phyloP scores from a whole-genome alignment of 1,139 yeast species.

The Saccharomyces uvarum region DNA sequence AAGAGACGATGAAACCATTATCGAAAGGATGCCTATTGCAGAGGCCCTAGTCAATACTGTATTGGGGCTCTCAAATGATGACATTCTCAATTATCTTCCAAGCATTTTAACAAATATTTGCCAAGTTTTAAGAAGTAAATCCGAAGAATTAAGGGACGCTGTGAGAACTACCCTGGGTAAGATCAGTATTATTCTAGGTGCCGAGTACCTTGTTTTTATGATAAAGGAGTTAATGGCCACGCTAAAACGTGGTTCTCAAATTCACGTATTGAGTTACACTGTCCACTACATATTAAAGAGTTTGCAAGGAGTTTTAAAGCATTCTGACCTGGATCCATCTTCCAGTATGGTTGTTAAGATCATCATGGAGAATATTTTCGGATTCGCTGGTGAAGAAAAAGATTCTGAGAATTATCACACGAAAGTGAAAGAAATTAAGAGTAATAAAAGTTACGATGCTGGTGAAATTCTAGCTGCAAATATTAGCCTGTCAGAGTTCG shows the following conservation, averaged over 20 bases:
- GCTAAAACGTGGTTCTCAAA: conserved; percentile 81
- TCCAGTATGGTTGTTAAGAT: conserved; percentile 55
- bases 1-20: conserved; percentile 72
- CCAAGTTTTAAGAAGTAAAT: conserved; percentile 78
- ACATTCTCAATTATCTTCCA: conserved; percentile 57
- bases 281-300: conserved; percentile 63
- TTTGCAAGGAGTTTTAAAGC: conserved; percentile 41
- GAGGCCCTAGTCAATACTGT: conserved; percentile 73
- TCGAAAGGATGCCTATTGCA: conserved; percentile 68
- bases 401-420: conserved; percentile 88
- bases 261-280: conserved; percentile 86
- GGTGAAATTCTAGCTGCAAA: conserved; percentile 69
- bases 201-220: conserved; percentile 65
- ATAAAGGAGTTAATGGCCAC: conserved; percentile 73
- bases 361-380: conserved; percentile 89
- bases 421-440: conserved; percentile 84
- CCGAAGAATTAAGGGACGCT: conserved; percentile 84
- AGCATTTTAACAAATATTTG: conserved; percentile 78
- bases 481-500: conserved; percentile 53
- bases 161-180: conserved; percentile 70
- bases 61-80: conserved; percentile 53
- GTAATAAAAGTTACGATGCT: conserved; percentile 81
- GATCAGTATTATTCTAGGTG: conserved; percentile 59
- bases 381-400: conserved; percentile 87
- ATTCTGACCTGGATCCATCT: conserved; percentile 73